These are phyloP conservation scores for Solanum ahanhuiri DNA, from an alignment of 257 asterid species.

Conservation along the genomic window DNA sequence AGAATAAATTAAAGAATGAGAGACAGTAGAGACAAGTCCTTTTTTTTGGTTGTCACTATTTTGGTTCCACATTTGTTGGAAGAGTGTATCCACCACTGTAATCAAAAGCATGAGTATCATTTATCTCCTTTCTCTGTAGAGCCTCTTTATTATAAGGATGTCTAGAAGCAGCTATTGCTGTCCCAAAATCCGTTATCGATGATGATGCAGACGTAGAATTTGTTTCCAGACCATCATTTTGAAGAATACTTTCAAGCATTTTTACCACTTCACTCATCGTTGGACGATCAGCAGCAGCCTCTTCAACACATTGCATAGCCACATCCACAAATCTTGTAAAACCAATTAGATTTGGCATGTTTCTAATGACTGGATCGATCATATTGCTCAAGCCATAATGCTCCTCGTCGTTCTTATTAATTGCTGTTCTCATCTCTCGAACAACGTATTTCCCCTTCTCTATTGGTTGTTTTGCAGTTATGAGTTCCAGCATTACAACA, in stretches of 20 bases:
- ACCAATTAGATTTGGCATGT: conserved; percentile 36
- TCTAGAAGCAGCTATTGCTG: conserved; percentile 21
- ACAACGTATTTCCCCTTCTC: conserved; percentile 86
- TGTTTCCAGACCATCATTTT: conserved; percentile 60
- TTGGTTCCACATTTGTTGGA: conserved; percentile 45
- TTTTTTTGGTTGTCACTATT: conserved; percentile 7
- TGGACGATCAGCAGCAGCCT: conserved; percentile 78
- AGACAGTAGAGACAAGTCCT: neutral
- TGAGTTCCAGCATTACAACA: conserved; percentile 86
- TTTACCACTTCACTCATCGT: conserved; percentile 81
- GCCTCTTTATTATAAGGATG: conserved; percentile 51
- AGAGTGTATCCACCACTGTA: conserved; percentile 44
- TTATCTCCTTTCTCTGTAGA: conserved; percentile 20
- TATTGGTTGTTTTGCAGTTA: conserved; percentile 75
- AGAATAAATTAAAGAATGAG: conserved; percentile 2
- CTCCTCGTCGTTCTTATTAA: conserved; percentile 48
- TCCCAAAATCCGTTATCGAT: conserved; percentile 63
- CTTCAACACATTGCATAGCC: conserved; percentile 90
- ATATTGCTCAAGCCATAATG: conserved; percentile 46
- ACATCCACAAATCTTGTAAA: conserved; percentile 54
- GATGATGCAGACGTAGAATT: conserved; percentile 76
- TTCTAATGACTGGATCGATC: conserved; percentile 59
- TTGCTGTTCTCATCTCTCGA: conserved; percentile 45
- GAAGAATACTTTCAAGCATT: conserved; percentile 51
- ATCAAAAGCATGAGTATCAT: conserved; percentile 34